Conservation (phyloP, 208 protist genomes). For the Entamoeba moshkovskii region DNA sequence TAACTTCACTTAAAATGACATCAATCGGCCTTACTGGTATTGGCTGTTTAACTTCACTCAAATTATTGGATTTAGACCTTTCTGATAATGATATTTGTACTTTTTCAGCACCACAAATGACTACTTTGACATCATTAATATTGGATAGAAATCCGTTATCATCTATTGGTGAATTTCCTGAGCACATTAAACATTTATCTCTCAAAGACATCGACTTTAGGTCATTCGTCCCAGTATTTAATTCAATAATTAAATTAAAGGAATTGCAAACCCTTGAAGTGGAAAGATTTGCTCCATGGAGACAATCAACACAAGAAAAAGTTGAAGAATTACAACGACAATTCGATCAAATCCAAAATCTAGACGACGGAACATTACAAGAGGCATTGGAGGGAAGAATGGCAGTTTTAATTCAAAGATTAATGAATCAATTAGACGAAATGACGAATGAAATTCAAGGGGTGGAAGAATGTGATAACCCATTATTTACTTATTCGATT, state of each 20-base stretch:
- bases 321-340: neutral
- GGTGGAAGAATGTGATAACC: neutral
- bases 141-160: neutral
- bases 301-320: neutral
- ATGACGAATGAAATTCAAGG: neutral
- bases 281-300: neutral
- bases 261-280: neutral
- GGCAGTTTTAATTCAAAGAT: neutral
- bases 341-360: neutral
- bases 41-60: neutral
- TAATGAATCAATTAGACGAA: neutral
- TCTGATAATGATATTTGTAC: neutral
- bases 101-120: neutral
- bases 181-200: neutral
- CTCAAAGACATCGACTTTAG: neutral
- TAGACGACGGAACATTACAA: neutral
- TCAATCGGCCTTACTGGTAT: neutral
- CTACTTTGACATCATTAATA: neutral
- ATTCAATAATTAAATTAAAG: neutral
- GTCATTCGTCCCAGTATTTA: neutral
- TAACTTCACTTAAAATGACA: neutral
- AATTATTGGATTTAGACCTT: neutral
- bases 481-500: neutral
- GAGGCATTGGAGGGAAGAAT: neutral
- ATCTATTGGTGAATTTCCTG: neutral